Conservation (phyloP, 2,329 filamentous ascomycete species). For the Huntiella abstrusa region DNA sequence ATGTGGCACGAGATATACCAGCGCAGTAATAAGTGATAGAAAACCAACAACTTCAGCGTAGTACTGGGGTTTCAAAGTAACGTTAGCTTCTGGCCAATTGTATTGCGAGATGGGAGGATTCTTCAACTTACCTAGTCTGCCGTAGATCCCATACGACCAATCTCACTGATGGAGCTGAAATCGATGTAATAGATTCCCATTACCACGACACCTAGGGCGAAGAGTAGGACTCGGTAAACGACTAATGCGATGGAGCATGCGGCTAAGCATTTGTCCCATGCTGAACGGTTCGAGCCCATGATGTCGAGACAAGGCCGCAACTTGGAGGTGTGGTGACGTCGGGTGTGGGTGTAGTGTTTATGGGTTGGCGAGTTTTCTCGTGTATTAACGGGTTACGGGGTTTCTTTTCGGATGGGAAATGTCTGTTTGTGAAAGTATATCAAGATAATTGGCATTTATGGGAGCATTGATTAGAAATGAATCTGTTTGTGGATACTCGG, state of each 20-base stretch:
- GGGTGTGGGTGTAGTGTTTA: not conserved
- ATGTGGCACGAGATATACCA: slow-evolving; percentile 10
- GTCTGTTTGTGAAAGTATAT: too few relatives aligned
- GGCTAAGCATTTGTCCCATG: too few relatives aligned
- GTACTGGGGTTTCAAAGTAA: not conserved
- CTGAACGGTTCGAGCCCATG: too few relatives aligned
- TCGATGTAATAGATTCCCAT: slow-evolving; percentile 9
- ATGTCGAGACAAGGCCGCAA: too few relatives aligned
- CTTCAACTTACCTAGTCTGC: slow-evolving; percentile 6
- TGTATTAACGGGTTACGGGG: too few relatives aligned
- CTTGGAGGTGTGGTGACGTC: too few relatives aligned
- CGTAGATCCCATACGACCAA: slow-evolving; percentile 1
- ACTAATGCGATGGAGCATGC: slow-evolving; percentile 4
- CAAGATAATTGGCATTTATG: too few relatives aligned
- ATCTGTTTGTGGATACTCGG: too few relatives aligned
- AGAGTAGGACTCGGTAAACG: slow-evolving; percentile 7
- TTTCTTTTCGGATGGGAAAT: too few relatives aligned
- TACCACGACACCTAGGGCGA: slow-evolving; percentile 7
- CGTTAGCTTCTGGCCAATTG: not conserved
- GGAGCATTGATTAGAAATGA: too few relatives aligned
- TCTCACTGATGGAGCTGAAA: slow-evolving; percentile 5
- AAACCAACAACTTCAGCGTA: slow-evolving; percentile 8
- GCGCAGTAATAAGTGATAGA: slow-evolving; percentile 6
- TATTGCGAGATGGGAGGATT: not conserved
- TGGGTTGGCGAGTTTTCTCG: not conserved